Percentiles rank a stretch among this genome's conserved stretches.
Conservation (phyloP, 2,329 filamentous ascomycete species). For the Parascedosporium putredinis region DNA sequence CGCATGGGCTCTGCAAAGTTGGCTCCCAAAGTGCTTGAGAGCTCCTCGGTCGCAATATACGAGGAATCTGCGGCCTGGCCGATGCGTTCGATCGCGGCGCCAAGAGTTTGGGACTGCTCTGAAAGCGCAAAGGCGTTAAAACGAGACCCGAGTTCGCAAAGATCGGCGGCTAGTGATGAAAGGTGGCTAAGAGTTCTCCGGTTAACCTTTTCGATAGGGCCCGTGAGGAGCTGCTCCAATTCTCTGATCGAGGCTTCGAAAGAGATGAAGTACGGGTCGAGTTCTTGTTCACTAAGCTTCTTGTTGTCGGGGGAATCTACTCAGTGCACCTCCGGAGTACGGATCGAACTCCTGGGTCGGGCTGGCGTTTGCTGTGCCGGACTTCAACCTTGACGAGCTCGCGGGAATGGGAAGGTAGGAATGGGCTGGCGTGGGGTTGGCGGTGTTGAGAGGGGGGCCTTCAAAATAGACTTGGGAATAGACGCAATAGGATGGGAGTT, state of each 20-base stretch:
- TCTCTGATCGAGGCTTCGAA: constrained; percentile 91
- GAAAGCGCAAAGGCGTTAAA: constrained; percentile 96
- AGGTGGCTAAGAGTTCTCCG: constrained; percentile 78
- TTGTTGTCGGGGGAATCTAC: constrained; percentile 70
- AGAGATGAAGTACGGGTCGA: constrained; percentile 91
- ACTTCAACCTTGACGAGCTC: constrained; percentile 74
- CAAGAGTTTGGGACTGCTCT: constrained; percentile 78
- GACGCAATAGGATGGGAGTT: constrained; percentile 83
- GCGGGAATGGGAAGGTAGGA: constrained; percentile 79
- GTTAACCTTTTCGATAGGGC: constrained; percentile 95
- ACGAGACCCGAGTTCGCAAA: constrained; percentile 87
- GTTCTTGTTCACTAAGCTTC: constrained; percentile 72
- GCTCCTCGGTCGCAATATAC: constrained; percentile 88
- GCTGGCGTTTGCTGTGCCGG: constrained; percentile 26
- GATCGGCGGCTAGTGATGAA: constrained; percentile 71
- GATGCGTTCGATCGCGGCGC: constrained; percentile 84
- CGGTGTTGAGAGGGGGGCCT: constrained; percentile 92
- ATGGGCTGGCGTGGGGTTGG: constrained; percentile 84
- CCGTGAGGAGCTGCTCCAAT: constrained; percentile 75
- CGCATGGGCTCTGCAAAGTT: constrained; percentile 97
- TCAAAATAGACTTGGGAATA: constrained; percentile 87
- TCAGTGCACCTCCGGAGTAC: constrained; percentile 16
- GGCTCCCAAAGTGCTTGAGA: constrained; percentile 78
- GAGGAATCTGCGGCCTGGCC: constrained; percentile 93
- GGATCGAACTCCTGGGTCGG: constrained; percentile 21